Evolutionary conservation across 345 rosid species (phyloP), one percentile per base, ranked within the genome.

Genomic region (Lepidium africanum): DNA sequence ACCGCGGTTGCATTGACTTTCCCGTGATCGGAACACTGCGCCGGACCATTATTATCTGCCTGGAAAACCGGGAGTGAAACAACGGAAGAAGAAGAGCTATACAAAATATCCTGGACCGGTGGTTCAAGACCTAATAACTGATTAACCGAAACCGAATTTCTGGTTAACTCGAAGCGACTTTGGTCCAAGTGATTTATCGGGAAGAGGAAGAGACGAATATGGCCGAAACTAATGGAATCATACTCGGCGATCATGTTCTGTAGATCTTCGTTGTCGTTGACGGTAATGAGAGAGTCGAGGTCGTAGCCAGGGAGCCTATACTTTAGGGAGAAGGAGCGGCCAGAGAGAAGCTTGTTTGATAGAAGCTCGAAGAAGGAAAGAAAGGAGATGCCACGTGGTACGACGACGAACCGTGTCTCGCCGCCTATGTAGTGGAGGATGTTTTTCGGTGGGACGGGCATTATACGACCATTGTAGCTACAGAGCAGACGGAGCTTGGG

Each of bases 201-300:
- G 40, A 53, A 71, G 54, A 70, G 69, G 54, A 70, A 70, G 69
- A 62, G 39, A 15, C 69, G 69, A 30, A 71, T 35, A 42, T 55
- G 69, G 3, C 7, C n/a, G 54, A 10, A 15, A 23, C n/a, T 5
- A n/a, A 38, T 16, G 8, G 63, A 42, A 12, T 71, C 75, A 45
- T 53, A 53, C 48, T 62, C 69, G 4, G 19, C 56, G 57, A 52
- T 54, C 75, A 62, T 71, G 57, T 71, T 71, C 7, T 53, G 40
- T 43, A 71, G 13, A 37, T 71, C 75, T 0, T 63, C 57, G 23
- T 71, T 45, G 49, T 45, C 2, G 2, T 10, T 7, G 48, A 71
- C 63, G 33, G 75, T 52, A 14, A 63, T 62, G 63, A 71, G 69
- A 45, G 69, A 54, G 63, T 62, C 75, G 2, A 71, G 48, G n/a